A percentile compares a stretch with the other conserved stretches of the same genome.
phyloP scores from a whole-genome alignment of 371 early-diverging fungal genomes.

The Conidiobolus incongruus region DNA sequence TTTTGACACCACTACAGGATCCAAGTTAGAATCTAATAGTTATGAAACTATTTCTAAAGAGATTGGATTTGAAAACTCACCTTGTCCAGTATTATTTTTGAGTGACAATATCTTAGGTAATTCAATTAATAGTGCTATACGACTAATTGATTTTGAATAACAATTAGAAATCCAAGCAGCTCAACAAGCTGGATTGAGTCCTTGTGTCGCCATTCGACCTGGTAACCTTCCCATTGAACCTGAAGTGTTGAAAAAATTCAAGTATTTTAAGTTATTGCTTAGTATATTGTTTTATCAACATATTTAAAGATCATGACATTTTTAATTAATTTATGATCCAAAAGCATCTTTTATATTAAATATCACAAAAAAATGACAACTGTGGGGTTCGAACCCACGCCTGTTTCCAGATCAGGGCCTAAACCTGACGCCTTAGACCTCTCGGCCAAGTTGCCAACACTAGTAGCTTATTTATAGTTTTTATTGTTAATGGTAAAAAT shows the following conservation, averaged over 20 bases:
- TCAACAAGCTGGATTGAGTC: neutral
- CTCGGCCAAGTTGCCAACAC: too few relatives aligned
- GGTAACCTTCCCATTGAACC: neutral
- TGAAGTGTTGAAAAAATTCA: neutral
- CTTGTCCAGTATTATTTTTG: constrained; percentile 45
- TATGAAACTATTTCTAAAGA: constrained; percentile 48
- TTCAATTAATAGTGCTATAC: neutral
- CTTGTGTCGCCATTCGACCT: neutral
- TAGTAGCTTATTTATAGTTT: too few relatives aligned
- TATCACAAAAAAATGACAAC: too few relatives aligned
- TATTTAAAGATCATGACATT: too few relatives aligned
- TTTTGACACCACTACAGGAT: constrained; percentile 73
- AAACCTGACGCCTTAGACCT: too few relatives aligned
- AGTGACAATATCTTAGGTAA: constrained; percentile 68
- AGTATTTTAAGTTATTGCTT: too few relatives aligned
- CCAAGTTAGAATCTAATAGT: constrained; percentile 36
- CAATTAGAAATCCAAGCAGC: constrained; percentile 1
- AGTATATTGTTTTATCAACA: too few relatives aligned
- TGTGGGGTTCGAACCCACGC: too few relatives aligned
- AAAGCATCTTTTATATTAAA: too few relatives aligned
- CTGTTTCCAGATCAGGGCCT: too few relatives aligned
- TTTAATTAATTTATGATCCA: too few relatives aligned
- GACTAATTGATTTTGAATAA: neutral
- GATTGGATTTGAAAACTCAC: constrained; percentile 18
- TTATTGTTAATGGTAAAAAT: too few relatives aligned